A percentile compares a stretch with the other conserved stretches of the same genome.
phyloP scores from a whole-genome alignment of 1,284 basidiomycete species.

The Ustilago vetiveriae region DNA sequence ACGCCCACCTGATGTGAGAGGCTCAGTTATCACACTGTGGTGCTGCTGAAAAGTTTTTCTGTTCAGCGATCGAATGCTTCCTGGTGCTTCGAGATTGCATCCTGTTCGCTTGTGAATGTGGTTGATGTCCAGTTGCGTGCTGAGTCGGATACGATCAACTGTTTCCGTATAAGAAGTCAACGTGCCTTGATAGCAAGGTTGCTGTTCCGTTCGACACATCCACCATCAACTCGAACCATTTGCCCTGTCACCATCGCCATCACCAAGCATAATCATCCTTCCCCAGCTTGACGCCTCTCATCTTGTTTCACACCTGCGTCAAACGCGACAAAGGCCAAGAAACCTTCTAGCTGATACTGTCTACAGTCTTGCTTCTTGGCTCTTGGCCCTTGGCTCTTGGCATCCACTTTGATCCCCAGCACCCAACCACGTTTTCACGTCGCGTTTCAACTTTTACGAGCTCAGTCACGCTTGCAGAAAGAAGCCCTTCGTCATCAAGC shows the following conservation, averaged over 20 bases:
- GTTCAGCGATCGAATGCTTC: neutral
- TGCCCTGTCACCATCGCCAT: neutral
- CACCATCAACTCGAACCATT: neutral
- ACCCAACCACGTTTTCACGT: neutral
- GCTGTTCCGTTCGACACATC: neutral
- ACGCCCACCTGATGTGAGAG: neutral
- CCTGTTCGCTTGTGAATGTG: neutral
- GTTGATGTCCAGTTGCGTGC: neutral
- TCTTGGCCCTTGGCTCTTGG: neutral
- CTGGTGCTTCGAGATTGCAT: neutral
- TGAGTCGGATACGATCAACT: too few species aligned
- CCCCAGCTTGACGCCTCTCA: too few species aligned
- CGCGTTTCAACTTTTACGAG: neutral
- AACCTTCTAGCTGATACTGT: too few species aligned
- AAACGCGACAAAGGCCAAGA: neutral
- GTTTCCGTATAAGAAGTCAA: too few species aligned
- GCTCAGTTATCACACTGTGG: too few species aligned
- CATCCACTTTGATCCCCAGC: conserved; percentile 2
- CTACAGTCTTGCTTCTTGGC: neutral
- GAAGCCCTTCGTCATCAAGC: conserved; percentile 13
- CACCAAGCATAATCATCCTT: neutral
- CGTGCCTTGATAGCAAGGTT: neutral
- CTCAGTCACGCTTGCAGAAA: too few species aligned
- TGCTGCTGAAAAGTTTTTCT: neutral
- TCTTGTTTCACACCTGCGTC: neutral